These are phyloP conservation scores for Coemansia biformis DNA, from an alignment of 192 early-diverging fungal genomes.

Conservation along the genomic window DNA sequence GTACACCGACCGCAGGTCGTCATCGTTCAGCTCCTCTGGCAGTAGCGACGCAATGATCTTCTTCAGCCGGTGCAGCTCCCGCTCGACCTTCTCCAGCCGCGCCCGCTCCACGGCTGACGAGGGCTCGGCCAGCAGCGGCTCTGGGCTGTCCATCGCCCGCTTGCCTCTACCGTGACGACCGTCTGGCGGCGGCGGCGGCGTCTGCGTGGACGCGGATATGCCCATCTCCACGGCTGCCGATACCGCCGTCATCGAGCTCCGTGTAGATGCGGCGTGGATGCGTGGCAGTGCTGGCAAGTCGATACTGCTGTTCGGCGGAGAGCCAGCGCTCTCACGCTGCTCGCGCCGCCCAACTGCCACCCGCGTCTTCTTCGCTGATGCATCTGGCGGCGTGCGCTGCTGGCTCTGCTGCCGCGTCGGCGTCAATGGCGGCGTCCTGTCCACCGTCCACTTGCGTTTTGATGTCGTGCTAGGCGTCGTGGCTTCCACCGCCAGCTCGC, in stretches of 20 bases:
- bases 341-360: no score
- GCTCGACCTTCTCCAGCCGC: constrained; percentile 43
- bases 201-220: constrained; percentile 1
- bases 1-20: constrained; percentile 46
- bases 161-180: neutral
- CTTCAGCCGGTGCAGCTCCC: constrained; percentile 40
- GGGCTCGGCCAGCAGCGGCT: neutral
- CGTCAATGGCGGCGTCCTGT: neutral
- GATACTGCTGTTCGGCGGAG: neutral
- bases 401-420: neutral
- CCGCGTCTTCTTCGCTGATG: neutral
- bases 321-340: neutral
- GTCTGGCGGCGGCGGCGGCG: neutral
- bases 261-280: neutral
- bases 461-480: constrained; percentile 1
- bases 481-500: neutral
- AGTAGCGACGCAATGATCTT: constrained; percentile 45
- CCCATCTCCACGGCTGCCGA: neutral
- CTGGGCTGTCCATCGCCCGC: neutral
- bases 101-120: constrained; percentile 25
- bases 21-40: constrained; percentile 42
- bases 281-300: neutral
- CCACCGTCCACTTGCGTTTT: constrained; percentile 6
- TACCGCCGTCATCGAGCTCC: constrained; percentile 9
- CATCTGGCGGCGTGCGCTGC: neutral